Evolutionary conservation across 352 stramenopile species (phyloP), one percentile per base, ranked within the genome.

Genomic region (Globisporangium camurandrum): DNA sequence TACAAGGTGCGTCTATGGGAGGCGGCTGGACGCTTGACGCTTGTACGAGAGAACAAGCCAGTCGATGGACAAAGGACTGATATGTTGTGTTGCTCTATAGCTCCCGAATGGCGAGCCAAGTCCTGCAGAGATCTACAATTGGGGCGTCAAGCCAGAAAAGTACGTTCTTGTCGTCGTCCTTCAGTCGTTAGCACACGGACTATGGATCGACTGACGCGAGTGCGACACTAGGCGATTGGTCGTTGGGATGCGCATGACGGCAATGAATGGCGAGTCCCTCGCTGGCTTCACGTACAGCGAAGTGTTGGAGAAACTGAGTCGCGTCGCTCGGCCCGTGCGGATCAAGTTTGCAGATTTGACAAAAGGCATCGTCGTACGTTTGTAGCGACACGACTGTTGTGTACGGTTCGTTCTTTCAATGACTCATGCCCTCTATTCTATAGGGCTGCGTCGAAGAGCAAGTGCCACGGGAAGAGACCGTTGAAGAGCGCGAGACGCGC

Each of bases 81-180:
- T 22, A 3, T 38, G 2, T 22, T 1, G 11, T 28, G 28, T 34
- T 12, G 4, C 27, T 49, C 40, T 10, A 4, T 30, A 84, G 72
- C 56, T 93, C 12, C 66, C 70, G 17, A 92, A 82, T 38, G 83
- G 83, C 22, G 75, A 90, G 63, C 75, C 83, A 33, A 90, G 77
- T 61, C 83, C 83, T 38, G 83, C 83, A 6, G 83, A 93, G 62
- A 88, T 93, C 53, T 94, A 94, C 68, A 94, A 94, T 59, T 94
- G 83, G 83, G 84, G 83, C 56, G 79, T 92, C 45, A 94, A 94
- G 44, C 80, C 83, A 22, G 83, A 92, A 57, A 88, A 90, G 76
- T 83, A 45, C 28, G 64, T 56, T 33, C 1, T 0, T 31, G 22
- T 16, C 31, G 14, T 11, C 16, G n/a, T 33, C n/a, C n/a, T n/a